These are phyloP conservation scores for Fraxinus anomala DNA, from an alignment of 257 asterid genomes.

Conservation along the genomic window DNA sequence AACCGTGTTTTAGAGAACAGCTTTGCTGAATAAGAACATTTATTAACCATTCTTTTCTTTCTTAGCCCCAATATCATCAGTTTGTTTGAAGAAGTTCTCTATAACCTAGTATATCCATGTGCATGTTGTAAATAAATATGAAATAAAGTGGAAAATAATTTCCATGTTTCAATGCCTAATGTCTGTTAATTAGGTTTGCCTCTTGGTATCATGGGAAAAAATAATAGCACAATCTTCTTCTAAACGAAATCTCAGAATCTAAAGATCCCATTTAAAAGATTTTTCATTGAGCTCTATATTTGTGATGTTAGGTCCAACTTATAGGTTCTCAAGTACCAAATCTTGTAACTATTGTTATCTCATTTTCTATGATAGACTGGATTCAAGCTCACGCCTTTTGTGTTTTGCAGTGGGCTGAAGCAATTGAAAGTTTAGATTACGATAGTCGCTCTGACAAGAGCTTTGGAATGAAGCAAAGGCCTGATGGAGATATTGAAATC, in stretches of 20 bases:
- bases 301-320: constrained; percentile 10
- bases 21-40: not conserved
- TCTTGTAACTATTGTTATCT: constrained; percentile 12
- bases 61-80: not conserved
- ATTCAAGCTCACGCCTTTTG: constrained; percentile 18
- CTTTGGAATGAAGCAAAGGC: constrained; percentile 95
- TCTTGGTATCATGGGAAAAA: not conserved
- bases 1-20: not conserved
- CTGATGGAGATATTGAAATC: constrained; percentile 97
- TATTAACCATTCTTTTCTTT: not conserved
- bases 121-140: not conserved
- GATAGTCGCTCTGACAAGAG: constrained; percentile 88
- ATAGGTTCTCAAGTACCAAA: constrained; percentile 11
- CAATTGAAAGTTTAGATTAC: constrained; percentile 85
- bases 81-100: constrained; percentile 13
- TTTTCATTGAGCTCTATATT: constrained; percentile 6
- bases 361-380: not conserved
- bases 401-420: constrained; percentile 92
- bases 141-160: constrained; percentile 8
- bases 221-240: not conserved
- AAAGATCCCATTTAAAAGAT: not conserved
- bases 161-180: not conserved
- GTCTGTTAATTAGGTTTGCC: not conserved
- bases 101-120: constrained; percentile 5
- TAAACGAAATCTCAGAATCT: not conserved